Base-by-base conservation (phyloP, 306 rosid species). In the Cucurbita ficifolia region DNA sequence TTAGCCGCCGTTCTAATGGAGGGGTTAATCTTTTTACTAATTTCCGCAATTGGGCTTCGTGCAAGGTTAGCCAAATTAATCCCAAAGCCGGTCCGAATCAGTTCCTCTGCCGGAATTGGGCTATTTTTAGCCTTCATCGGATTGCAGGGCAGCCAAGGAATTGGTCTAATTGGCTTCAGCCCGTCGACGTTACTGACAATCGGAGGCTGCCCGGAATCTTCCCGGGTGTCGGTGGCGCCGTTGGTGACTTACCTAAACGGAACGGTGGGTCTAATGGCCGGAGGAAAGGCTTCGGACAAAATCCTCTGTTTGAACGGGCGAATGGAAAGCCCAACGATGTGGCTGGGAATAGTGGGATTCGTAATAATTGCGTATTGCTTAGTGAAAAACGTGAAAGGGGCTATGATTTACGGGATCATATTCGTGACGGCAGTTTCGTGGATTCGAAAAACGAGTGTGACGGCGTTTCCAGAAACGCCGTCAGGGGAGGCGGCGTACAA, bases 101-200 rank as follows among this genome's bases (percentile, higher is more conserved):
- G 97, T 84, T 91, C 99, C 70, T 91, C 97, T 0, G 99, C 99
- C 0, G 97, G 99, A 68, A 95, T 95, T 24, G 99, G 99, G 8
- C 96, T 95, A 54, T 95, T 95, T 70, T 63, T 95, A 0, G 97
- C 99, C 3, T 91, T 91, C 81, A 95, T 95, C 72, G 99, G 97
- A 49, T 84, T 95, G 17, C 97, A 95, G 9, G 82, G 75, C 82
- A 91, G 87, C 54, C 88, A 95, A 75, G 99, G 99, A 52, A 83
- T 95, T 57, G 99, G 99, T 7, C 74, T 95, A 5, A 3, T 95
- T 42, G 97, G 96, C 0, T 95, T 87, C 70, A 88, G 90, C 59
- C 68, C 97, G 0, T 88, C 99, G 4, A 95, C 99, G 0, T 64
- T 95, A 0, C 63, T 91, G 22, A 89, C 96, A 1, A 80, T 95